A percentile compares a stretch with the other conserved stretches of the same genome.
These are phyloP conservation scores for Tetrahymena malaccensis DNA, from an alignment of 73 alveolate genomes.

Conservation along the genomic window DNA sequence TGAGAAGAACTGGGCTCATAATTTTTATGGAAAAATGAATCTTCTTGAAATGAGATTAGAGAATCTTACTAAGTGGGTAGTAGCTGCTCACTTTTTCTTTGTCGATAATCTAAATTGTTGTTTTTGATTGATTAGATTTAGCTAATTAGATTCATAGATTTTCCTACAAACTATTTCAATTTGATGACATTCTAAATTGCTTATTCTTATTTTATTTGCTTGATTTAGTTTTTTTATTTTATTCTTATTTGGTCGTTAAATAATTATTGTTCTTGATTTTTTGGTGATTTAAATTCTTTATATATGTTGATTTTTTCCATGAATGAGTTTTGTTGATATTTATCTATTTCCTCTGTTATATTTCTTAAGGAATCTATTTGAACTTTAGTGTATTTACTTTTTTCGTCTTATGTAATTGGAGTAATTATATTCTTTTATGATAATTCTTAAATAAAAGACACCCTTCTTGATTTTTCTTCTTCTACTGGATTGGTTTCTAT, in stretches of 20 bases:
- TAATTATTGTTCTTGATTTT: not conserved
- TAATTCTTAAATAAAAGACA: not conserved
- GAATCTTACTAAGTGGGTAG: not conserved
- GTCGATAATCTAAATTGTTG: not conserved
- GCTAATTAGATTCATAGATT: not conserved
- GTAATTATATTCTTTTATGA: not conserved
- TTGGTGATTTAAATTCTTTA: not conserved
- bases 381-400: not conserved
- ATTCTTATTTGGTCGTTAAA: not conserved
- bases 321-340: not conserved
- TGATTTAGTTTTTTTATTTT: not conserved
- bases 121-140: not conserved
- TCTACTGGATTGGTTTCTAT: not conserved
- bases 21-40: not conserved
- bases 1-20: not conserved
- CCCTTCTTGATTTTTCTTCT: not conserved
- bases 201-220: not conserved
- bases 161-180: not conserved
- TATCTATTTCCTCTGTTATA: not conserved
- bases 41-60: not conserved
- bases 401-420: not conserved
- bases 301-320: not conserved
- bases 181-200: not conserved
- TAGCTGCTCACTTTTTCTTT: not conserved
- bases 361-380: not conserved